phyloP scores from a whole-genome alignment of 306 rosid genomes.

The Prunus mume region DNA sequence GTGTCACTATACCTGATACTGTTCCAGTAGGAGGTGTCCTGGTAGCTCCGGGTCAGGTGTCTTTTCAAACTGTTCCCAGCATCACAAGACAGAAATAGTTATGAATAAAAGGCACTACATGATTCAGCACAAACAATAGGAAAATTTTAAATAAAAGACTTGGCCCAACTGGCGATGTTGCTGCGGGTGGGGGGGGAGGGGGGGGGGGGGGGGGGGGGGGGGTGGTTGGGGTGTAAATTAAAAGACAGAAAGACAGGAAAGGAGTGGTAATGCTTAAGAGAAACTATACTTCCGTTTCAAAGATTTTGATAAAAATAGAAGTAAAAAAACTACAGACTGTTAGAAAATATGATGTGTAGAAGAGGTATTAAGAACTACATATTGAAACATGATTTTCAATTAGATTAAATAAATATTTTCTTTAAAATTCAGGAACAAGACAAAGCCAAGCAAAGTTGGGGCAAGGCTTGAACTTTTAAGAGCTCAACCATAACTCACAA shows the following conservation, averaged over 20 bases:
- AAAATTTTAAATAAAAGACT: neutral
- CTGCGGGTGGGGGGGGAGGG: too few species aligned
- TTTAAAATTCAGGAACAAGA: neutral
- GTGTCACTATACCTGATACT: conserved; percentile 69
- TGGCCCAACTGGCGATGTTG: too few species aligned
- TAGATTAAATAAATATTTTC: neutral
- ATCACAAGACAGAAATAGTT: conserved; percentile 29
- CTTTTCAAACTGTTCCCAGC: conserved; percentile 68
- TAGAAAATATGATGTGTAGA: neutral
- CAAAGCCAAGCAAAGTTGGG: neutral
- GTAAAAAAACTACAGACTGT: neutral
- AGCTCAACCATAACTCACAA: neutral
- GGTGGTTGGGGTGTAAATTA: neutral
- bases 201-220: too few species aligned
- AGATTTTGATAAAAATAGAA: neutral
- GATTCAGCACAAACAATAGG: neutral
- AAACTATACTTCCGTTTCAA: neutral
- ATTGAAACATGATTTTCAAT: neutral
- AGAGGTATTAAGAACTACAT: neutral
- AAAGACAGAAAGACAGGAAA: neutral
- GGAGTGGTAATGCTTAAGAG: neutral
- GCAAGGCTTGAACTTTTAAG: neutral
- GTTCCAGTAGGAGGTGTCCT: conserved; percentile 90
- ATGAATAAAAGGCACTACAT: conserved; percentile 6
- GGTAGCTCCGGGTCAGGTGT: conserved; percentile 92